Base-by-base conservation (phyloP, 1,284 basidiomycete genomes). In the Mycosarcoma mackinlayi region DNA sequence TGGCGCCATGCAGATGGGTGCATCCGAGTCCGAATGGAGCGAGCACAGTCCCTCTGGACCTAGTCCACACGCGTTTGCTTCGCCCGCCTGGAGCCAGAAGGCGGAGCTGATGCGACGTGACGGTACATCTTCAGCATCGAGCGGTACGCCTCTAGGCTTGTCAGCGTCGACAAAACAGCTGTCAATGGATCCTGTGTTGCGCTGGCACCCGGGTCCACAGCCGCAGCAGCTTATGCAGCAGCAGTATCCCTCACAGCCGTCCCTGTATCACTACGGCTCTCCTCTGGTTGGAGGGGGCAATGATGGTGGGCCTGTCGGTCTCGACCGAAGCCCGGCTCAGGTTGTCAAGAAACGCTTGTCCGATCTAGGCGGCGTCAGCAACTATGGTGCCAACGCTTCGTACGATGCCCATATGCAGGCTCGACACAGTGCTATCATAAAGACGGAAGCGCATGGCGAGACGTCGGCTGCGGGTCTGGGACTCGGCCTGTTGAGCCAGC, bases 1-100 rank as follows among this genome's bases (percentile, higher is more conserved):
- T 19, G 34, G 31, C 7, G 11, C 38, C 5, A 18, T 40, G 37
- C 56, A 66, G 21, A 39, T 57, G 34, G 42, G 42, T 4, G 35
- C 48, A 1, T 23, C 51, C 33, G 63, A 66, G 27, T 66, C 56
- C 6, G 63, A 66, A 11, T 66, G 63, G 63, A 66, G 63, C 52
- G 63, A 59, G 28, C 63, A 54, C 28, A 66, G 63, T 33, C 63
- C 63, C 4, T 64, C 62, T 1, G 62, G 49, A 3, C 54, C 55
- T 3, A 59, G 62, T 28, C 35, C 51, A 16, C 63, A 59, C 23
- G 35, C 47, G 0, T 66, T 66, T 35, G 63, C 56, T 3, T 66
- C 63, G 23, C 63, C 63, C 2, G 52, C 56, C 18, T 66, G 63
- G 63, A 66, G 63, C 27, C 63, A 66, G 18, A 66, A 55, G 48